A percentile compares a stretch with the other conserved stretches of the same genome.
These are phyloP conservation scores for Pulicaria dysenterica DNA, from an alignment of 129 eudicot genomes.

Conservation along the genomic window DNA sequence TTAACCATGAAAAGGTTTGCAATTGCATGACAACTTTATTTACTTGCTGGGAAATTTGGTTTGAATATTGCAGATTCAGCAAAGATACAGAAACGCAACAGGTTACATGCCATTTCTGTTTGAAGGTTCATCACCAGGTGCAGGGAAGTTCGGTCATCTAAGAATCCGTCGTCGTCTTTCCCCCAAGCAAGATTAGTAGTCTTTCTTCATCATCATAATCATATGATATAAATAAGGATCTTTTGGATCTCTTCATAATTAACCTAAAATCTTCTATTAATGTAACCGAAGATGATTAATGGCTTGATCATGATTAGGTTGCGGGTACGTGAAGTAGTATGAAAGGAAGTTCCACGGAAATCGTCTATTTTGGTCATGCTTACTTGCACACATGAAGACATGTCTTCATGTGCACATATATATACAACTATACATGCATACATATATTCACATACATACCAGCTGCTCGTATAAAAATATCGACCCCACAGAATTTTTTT, in stretches of 20 bases:
- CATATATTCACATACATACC: too few species aligned
- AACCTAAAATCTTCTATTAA: not conserved
- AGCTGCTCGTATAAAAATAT: too few species aligned
- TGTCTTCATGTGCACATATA: too few species aligned
- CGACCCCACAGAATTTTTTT: too few species aligned
- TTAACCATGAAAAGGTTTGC: not conserved
- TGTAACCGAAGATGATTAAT: not conserved
- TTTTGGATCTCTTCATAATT: not conserved
- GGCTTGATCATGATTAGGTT: not conserved
- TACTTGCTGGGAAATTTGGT: not conserved
- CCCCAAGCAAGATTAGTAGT: constrained; percentile 34
- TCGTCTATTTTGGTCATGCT: too few species aligned
- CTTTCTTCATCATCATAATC: not conserved
- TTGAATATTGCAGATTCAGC: constrained; percentile 65
- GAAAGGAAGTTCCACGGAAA: not conserved
- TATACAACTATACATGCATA: too few species aligned
- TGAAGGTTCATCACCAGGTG: constrained; percentile 99
- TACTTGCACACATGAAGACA: too few species aligned
- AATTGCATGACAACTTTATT: not conserved
- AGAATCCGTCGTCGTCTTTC: constrained; percentile 67
- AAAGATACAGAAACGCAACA: constrained; percentile 73
- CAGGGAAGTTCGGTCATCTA: constrained; percentile 90
- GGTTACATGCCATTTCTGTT: constrained; percentile 81
- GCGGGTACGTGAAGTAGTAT: not conserved
- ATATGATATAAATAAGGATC: constrained; percentile 17